A percentile compares a stretch with the other conserved stretches of the same genome.
These are phyloP conservation scores for Boletus edulis DNA, from an alignment of 768 basidiomycete genomes.

Conservation along the genomic window DNA sequence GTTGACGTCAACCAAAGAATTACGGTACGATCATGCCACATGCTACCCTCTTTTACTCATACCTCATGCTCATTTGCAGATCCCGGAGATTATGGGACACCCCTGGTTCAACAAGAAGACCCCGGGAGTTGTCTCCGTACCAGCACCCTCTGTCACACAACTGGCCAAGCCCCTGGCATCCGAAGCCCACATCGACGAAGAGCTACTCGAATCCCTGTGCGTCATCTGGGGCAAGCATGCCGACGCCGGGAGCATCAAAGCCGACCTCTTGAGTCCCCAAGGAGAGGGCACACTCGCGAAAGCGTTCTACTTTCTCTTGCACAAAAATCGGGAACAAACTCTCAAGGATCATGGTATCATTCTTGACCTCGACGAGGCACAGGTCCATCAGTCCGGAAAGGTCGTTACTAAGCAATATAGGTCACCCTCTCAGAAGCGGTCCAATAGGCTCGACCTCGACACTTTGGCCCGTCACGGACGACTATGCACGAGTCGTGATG, in stretches of 20 bases:
- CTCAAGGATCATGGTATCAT: conserved; percentile 54
- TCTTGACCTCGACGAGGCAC: conserved; percentile 31
- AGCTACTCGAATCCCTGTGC: conserved; percentile 73
- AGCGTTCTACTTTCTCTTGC: conserved; percentile 84
- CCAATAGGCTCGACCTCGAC: conserved; percentile 15
- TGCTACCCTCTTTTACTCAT: conserved; percentile 1
- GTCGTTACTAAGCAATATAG: conserved; percentile 42
- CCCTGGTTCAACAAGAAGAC: conserved; percentile 72
- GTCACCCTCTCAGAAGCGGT: conserved; percentile 37
- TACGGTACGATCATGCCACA: conserved; percentile 48
- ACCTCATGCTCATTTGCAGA: conserved; percentile 44
- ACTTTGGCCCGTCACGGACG: conserved; percentile 7
- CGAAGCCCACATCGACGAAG: conserved; percentile 68
- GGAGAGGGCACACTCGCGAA: conserved; percentile 77
- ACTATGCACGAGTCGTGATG: conserved; percentile 26
- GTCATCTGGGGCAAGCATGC: conserved; percentile 83
- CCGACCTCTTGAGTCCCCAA: conserved; percentile 66
- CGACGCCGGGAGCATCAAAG: conserved; percentile 53
- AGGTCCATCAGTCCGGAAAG: conserved; percentile 21
- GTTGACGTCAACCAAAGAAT: conserved; percentile 81
- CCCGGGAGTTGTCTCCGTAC: conserved; percentile 45
- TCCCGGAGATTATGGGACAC: conserved; percentile 80
- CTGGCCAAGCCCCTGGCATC: conserved; percentile 71
- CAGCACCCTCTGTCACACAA: conserved; percentile 61
- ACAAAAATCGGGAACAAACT: conserved; percentile 67